Evolutionary conservation across 1,139 yeast genomes (phyloP).

Genomic region (Tardiomyces digboiensis): DNA sequence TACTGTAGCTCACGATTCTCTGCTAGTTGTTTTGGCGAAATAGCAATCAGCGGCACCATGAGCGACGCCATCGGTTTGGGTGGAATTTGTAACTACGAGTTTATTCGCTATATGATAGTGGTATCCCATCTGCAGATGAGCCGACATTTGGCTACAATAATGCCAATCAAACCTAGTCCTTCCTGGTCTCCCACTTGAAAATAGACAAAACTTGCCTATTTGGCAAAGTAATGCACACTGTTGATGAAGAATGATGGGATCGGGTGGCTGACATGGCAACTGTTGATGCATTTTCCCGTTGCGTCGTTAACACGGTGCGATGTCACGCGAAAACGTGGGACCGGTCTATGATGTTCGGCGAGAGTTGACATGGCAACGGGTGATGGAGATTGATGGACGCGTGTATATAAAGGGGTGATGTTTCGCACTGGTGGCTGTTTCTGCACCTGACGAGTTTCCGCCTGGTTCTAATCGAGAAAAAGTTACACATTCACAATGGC

Average conservation of each 20-base stretch:
- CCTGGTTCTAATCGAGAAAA: constrained; percentile 17
- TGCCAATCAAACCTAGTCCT: too few relatives aligned
- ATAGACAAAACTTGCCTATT: too few relatives aligned
- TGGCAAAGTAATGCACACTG: background rate
- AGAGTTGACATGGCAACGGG: background rate
- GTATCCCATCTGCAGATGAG: too few relatives aligned
- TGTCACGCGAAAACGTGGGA: background rate
- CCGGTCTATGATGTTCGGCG: background rate
- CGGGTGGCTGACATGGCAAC: background rate
- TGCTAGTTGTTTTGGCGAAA: too few relatives aligned
- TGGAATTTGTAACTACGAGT: too few relatives aligned
- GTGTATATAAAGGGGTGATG: background rate
- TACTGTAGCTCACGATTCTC: too few relatives aligned
- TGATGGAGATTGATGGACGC: background rate
- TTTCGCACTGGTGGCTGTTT: background rate
- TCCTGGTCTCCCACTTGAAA: too few relatives aligned
- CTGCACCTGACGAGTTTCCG: constrained; percentile 1
- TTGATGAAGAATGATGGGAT: background rate
- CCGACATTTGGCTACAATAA: too few relatives aligned
- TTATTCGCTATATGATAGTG: too few relatives aligned
- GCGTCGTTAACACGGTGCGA: background rate
- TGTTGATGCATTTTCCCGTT: background rate
- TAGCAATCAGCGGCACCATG: too few relatives aligned
- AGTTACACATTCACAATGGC: constrained; percentile 50
- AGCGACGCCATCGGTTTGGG: too few relatives aligned